Base-by-base conservation (phyloP, 2,329 filamentous ascomycete species). In the Aspergillus spinulosporus region DNA sequence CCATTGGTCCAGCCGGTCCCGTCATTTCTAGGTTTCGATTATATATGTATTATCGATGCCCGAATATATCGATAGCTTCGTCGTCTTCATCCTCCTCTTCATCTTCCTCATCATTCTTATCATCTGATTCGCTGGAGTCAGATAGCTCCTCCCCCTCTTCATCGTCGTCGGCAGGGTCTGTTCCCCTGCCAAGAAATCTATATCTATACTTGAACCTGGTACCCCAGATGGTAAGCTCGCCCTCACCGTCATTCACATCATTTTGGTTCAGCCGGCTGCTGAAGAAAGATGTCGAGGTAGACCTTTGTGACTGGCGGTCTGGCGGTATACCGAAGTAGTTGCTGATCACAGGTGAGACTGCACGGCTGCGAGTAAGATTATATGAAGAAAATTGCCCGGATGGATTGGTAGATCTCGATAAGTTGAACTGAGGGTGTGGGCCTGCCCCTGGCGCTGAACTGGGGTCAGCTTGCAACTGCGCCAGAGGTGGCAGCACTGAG, bases 141-240 rank as follows among this genome's bases (percentile, higher is more conserved):
- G 63, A 64, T 34, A 21, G 40, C 26, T 59, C 61, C 9, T 59
- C 62, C 4, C 62, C 67, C 12, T 61, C 63, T 32, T 60, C 60
- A 34, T 65, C 64, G 12, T 64, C 65, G 37, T 52, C 54, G 46
- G 63, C 62, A 21, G 61, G 60, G 39, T 67, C 62, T 3, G 63
- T 61, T 32, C 68, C 67, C 21, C 66, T 65, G 5, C 68, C 62
- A 47, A 75, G 68, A 34, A 75, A 68, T 5, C 70, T 63, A 62
- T 74, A 74, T 52, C 66, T 68, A 50, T 71, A 70, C 44, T 69
- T 68, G 21, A 79, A 74, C 67, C 76, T 78, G 9, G 77, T 74
- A 46, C 79, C 79, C 82, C 84, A 87, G 49, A 87, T 80, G 31
- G 81, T 80, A 31, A 87, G 65, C 56, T 87, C 80, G 54, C 84